Base-by-base conservation (phyloP, 257 asterid species). In the Mentha longifolia region DNA sequence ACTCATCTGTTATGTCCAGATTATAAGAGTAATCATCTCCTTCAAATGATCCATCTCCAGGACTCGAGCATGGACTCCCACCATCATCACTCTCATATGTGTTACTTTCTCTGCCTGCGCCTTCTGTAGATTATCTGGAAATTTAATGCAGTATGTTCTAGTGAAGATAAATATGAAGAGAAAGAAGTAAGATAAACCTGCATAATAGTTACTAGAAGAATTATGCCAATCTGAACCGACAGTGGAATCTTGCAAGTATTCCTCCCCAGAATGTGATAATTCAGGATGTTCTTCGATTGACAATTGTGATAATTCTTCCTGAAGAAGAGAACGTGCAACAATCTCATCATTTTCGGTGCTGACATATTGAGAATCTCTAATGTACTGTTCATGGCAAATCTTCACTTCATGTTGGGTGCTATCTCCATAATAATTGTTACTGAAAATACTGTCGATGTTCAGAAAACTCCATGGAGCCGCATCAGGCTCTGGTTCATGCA, bases 1-100 rank as follows among this genome's bases (percentile, higher is more conserved):
- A 80, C 79, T 89, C 96, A 73, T 94, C 93, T 54, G 89, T 81
- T 73, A 91, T 88, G 78, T 89, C 97, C 87, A 94, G 74, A 47
- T 76, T 67, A 70, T 77, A 83, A 56, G 85, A 77, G 76, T 76
- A 73, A 50, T 84, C 90, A 67, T 91, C 92, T 71, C 77, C 95
- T 42, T 87, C 91, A 35, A 76, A 76, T 30, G 95, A 91, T 82
- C 89, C 76, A 47, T 88, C 88, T 61, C 83, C 94, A 73, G 92
- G 89, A 74, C 96, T 89, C 46, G 94, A 90, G 80, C 91, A 88
- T 61, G 83, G 54, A 71, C 89, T 85, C 72, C 71, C 89, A 60
- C 68, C 80, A 59, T 85, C 90, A 80, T 81, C 92, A 76, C 74
- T 67, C 69, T 80, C 97, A 20, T 72, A 70, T 4, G 71, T 28